Evolutionary conservation across 1,284 basidiomycete genomes (phyloP).

Genomic region (Papiliotrema fonsecae): DNA sequence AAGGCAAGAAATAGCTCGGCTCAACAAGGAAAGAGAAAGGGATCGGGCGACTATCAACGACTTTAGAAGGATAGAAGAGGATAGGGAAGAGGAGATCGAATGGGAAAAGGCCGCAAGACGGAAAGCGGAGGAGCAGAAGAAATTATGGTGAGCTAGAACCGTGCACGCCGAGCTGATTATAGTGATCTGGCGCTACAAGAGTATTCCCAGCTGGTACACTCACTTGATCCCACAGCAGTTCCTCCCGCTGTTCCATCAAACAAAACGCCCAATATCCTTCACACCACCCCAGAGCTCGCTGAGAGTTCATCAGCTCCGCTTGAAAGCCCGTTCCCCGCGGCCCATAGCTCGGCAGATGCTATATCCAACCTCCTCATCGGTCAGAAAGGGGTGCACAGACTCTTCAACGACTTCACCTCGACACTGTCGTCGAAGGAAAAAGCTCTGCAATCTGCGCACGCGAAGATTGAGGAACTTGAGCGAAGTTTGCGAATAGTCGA

Average conservation of each 20-base stretch:
- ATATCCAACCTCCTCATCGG: slow-evolving; percentile 45
- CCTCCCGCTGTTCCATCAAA: slow-evolving; percentile 26
- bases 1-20: slow-evolving; percentile 54
- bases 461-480: slow-evolving; percentile 70
- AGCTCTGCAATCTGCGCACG: slow-evolving; percentile 67
- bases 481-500: slow-evolving; percentile 52
- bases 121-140: slow-evolving; percentile 43
- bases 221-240: slow-evolving; percentile 36
- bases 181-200: slow-evolving; percentile 44
- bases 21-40: slow-evolving; percentile 58
- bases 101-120: slow-evolving; percentile 39
- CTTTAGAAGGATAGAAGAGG: slow-evolving; percentile 51
- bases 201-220: slow-evolving; percentile 35
- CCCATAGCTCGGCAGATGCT: slow-evolving; percentile 23
- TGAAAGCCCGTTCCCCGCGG: slow-evolving; percentile 4
- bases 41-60: slow-evolving; percentile 33
- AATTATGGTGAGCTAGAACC: slow-evolving; percentile 34
- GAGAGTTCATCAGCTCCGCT: neutral
- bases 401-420: slow-evolving; percentile 43
- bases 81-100: slow-evolving; percentile 56
- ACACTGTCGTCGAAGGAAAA: slow-evolving; percentile 32
- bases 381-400: slow-evolving; percentile 42
- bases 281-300: slow-evolving; percentile 13
- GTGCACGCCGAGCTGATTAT: slow-evolving; percentile 9
- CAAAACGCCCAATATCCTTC: slow-evolving; percentile 16